Percentiles rank a stretch among this genome's conserved stretches.
These are phyloP conservation scores for Rosa chinensis DNA, from an alignment of 306 rosid species.

Conservation along the genomic window DNA sequence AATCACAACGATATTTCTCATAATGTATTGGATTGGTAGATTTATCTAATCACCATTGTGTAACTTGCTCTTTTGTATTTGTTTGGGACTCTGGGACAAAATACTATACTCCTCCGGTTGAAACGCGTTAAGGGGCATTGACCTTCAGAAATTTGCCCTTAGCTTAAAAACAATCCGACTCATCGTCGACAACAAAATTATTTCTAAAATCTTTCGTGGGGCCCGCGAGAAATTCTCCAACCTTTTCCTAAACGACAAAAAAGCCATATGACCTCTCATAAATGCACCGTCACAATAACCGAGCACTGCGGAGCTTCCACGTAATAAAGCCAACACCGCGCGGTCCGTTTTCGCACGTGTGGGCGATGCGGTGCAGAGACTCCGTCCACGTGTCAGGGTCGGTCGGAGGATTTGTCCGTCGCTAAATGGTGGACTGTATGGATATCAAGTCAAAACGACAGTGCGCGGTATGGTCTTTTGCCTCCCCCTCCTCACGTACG, in stretches of 20 bases:
- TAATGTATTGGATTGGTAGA: too few species aligned
- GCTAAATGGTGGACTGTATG: conserved; percentile 9
- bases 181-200: conserved; percentile 1
- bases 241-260: conserved; percentile 1
- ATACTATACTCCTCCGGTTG: not conserved
- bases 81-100: not conserved
- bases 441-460: conserved; percentile 4
- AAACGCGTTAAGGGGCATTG: not conserved
- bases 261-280: not conserved
- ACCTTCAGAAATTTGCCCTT: not conserved
- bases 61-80: not conserved
- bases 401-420: conserved; percentile 36
- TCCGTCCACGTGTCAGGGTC: conserved; percentile 27
- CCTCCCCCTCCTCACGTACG: not conserved
- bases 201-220: not conserved
- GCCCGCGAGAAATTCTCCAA: not conserved
- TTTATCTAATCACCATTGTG: not conserved
- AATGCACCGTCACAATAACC: conserved; percentile 18
- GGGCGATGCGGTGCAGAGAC: not conserved
- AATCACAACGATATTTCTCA: too few species aligned
- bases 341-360: conserved; percentile 8
- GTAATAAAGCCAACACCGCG: conserved; percentile 10
- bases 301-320: not conserved
- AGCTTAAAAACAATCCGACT: not conserved
- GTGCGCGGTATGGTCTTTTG: not conserved